Conservation (phyloP, 202 grass and related monocot genomes). For the Bolboschoenoplectus hybrid region DNA sequence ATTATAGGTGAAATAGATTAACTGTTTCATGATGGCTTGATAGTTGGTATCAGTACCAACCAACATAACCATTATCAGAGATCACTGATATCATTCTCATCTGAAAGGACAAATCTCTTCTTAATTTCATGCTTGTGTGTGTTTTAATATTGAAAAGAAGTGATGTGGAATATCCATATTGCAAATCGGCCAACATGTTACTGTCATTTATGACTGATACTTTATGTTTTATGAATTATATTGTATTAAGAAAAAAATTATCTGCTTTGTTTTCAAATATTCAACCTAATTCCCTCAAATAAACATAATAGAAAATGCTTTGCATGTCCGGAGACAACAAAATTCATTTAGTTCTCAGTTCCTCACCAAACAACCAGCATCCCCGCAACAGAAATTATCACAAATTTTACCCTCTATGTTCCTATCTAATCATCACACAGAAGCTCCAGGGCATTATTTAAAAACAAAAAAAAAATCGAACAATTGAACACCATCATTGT, state of each 20-base stretch:
- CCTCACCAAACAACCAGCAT: constrained; percentile 21
- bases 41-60: neutral
- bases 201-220: neutral
- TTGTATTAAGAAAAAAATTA: neutral
- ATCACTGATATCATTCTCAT: neutral
- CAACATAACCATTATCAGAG: neutral
- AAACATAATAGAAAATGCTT: constrained; percentile 3
- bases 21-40: neutral
- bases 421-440: constrained; percentile 22
- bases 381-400: neutral
- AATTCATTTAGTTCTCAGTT: constrained; percentile 12
- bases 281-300: constrained; percentile 9
- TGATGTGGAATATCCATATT: neutral
- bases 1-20: neutral
- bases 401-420: constrained; percentile 6
- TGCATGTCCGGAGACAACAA: constrained; percentile 7
- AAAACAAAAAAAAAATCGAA: constrained; percentile 30
- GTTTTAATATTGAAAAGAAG: neutral
- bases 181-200: neutral
- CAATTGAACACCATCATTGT: constrained; percentile 13
- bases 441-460: constrained; percentile 18
- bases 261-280: constrained; percentile 27
- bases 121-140: neutral
- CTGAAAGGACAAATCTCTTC: neutral
- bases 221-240: neutral